Evolutionary conservation across 129 eudicot species (phyloP), one percentile per base, ranked within the genome.

Genomic region (Tagetes erecta): DNA sequence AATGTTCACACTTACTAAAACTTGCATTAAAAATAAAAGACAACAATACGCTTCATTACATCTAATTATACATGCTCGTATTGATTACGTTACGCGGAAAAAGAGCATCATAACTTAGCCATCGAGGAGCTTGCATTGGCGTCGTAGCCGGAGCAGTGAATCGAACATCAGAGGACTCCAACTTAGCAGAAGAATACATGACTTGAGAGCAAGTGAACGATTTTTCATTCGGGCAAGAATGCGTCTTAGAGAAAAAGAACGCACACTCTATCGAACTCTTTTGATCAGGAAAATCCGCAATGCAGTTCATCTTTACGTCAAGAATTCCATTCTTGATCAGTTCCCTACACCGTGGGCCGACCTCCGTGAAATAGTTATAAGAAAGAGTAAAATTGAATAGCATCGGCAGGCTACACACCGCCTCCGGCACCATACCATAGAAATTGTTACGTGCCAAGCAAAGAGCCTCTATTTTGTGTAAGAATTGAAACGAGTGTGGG

Each of bases 261-360:
- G n/a, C 47, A 65, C 93, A 88, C 5, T 88, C 93, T 4, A 30
- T 67, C 14, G 66, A 6, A 8, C 84, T 47, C 58, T 90, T 79
- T 53, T 85, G 89, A 1, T 27, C 2, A 1, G 80, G 82, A 44
- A 82, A 67, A 41, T 76, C 89, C 13, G 56, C 8, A 60, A 88
- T 80, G 71, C 93, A 88, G 45, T 88, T 85, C 82, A 60, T 77
- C 41, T 38, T 81, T 37, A 80, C 80, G 45, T 86, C 57, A 73
- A 87, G 79, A 7, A 72, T 59, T 3, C 59, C 8, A 71, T 52
- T 0, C 1, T 67, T 37, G 0, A 86, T 80, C 87, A 71, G 9
- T 42, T 44, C 47, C 76, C 78, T 68, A 58, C 91, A 86, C 14
- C n/a, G 0, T 14, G 80, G 80, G 1, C 86, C 87, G 1, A 84